These are phyloP conservation scores for Metschnikowia colocasiae DNA, from an alignment of 805 yeast genomes.

Conservation along the genomic window DNA sequence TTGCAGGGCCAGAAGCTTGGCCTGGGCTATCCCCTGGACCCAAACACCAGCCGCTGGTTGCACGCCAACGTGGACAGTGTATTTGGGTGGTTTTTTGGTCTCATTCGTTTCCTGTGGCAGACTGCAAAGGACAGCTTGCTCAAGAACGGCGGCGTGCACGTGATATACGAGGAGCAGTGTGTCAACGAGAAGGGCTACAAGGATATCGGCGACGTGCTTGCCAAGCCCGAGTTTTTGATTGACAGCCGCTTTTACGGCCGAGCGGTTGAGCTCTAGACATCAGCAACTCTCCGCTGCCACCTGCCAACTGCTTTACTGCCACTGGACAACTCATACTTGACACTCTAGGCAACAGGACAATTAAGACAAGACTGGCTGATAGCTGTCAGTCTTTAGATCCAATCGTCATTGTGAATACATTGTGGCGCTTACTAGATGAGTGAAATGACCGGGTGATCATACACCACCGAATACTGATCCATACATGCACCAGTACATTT, in stretches of 20 bases:
- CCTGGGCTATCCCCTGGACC: constrained; percentile 94
- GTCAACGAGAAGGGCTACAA: constrained; percentile 29
- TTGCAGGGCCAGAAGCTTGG: constrained; percentile 50
- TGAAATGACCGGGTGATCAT: no score
- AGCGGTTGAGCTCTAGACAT: constrained; percentile 9
- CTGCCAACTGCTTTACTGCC: no score
- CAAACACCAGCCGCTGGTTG: constrained; percentile 79
- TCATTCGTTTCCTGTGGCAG: constrained; percentile 89
- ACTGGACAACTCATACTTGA: no score
- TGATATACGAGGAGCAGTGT: constrained; percentile 60
- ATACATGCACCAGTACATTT: no score
- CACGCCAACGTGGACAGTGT: constrained; percentile 57
- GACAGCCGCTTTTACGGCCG: constrained; percentile 16
- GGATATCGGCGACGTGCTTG: constrained; percentile 23
- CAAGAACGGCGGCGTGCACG: constrained; percentile 47
- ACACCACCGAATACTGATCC: no score
- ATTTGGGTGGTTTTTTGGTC: constrained; percentile 80
- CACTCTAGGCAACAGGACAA: no score
- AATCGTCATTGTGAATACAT: no score
- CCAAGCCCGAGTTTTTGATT: constrained; percentile 4
- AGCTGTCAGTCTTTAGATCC: no score
- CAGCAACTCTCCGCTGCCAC: no score
- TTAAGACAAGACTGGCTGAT: no score
- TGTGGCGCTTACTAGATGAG: no score
- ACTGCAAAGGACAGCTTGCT: constrained; percentile 74